phyloP scores from a whole-genome alignment of 1,284 basidiomycete species.

The Rhodotorula mucilaginosa region DNA sequence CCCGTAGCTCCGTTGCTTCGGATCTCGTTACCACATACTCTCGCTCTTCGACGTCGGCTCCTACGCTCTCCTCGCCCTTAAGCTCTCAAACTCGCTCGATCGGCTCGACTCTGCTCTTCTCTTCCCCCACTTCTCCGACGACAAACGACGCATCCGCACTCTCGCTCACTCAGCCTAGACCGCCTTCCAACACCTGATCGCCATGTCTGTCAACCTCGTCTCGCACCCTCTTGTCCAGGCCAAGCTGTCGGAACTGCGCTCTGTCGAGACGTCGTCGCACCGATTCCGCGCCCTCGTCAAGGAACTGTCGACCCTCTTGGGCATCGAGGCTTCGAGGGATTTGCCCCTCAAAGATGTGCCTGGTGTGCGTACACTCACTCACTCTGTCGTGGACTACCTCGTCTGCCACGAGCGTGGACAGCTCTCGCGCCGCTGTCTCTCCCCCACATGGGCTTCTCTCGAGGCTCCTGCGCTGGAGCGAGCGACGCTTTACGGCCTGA shows the following conservation, averaged over 20 bases:
- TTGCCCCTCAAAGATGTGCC: conserved; percentile 62
- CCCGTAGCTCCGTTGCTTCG: neutral
- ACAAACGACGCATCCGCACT: neutral
- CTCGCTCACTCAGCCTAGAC: neutral
- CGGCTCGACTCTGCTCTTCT: too few species aligned
- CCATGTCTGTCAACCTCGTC: conserved; percentile 54
- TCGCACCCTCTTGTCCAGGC: conserved; percentile 71
- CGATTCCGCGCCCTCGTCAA: conserved; percentile 77
- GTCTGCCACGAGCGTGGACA: too few species aligned
- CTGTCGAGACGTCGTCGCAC: conserved; percentile 62
- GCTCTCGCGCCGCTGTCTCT: neutral
- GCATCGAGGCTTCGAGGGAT: conserved; percentile 68
- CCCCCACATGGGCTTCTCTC: neutral
- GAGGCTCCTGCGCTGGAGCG: neutral
- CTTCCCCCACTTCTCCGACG: neutral
- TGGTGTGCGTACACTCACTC: conserved; percentile 56
- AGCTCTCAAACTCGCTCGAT: neutral
- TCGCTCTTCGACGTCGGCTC: too few species aligned
- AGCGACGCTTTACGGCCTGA: neutral
- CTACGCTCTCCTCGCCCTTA: too few species aligned
- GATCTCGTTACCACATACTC: neutral
- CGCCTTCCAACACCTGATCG: neutral
- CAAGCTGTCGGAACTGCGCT: conserved; percentile 67
- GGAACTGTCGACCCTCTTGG: conserved; percentile 68
- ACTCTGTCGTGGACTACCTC: neutral